Evolutionary conservation across 78 protist species (phyloP).

Genomic region (Anaeramoeba ignava): DNA sequence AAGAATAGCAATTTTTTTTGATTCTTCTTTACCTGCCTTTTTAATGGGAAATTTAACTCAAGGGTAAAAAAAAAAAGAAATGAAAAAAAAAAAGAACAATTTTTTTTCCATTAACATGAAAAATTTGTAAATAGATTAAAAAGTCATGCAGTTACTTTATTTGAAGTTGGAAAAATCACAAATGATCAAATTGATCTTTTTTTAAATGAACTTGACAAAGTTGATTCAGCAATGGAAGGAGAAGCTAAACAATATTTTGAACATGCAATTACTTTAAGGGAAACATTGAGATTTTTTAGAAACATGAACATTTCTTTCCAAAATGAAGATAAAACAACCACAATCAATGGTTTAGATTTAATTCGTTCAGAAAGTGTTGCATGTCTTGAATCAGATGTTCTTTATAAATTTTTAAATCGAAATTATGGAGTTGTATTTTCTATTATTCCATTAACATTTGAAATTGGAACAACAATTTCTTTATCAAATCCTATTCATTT

Average conservation of each 20-base stretch:
- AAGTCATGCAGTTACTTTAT: not conserved
- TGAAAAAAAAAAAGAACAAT: not conserved
- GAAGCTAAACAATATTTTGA: not conserved
- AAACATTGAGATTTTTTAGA: not conserved
- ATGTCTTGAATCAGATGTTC: not conserved
- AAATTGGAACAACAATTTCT: not conserved
- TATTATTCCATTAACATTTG: not conserved
- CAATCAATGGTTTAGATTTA: not conserved
- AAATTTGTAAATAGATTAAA: no score
- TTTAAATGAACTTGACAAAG: not conserved
- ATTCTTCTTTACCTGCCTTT: not conserved
- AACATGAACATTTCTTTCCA: not conserved
- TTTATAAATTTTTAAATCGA: not conserved
- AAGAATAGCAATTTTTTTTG: slow-evolving; percentile 1
- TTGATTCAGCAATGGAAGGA: not conserved
- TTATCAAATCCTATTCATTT: not conserved
- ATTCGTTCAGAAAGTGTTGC: not conserved
- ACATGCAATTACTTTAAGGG: not conserved
- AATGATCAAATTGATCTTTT: not conserved
- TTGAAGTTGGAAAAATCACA: not conserved
- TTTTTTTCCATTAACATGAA: not conserved
- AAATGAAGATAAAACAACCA: not conserved
- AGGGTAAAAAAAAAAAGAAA: no score
- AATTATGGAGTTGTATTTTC: not conserved
- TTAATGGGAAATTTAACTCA: no score